Conservation (phyloP, 768 basidiomycete species). For the Leccinum disarticulatum region DNA sequence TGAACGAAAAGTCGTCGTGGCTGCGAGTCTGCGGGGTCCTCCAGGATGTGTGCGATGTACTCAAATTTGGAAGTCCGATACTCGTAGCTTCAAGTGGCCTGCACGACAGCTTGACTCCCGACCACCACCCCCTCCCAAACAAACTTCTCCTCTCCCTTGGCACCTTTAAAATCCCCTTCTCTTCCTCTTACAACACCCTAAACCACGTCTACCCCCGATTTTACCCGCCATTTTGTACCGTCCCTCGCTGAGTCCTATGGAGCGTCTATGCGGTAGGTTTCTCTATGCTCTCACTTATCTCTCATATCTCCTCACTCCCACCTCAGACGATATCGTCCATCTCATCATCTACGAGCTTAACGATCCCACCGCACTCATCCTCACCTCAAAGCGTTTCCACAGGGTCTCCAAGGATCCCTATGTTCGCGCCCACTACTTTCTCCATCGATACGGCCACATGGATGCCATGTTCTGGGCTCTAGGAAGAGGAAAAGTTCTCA, state of each 20-base stretch:
- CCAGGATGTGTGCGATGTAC: constrained; percentile 26
- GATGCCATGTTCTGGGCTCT: constrained; percentile 77
- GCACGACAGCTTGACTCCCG: constrained; percentile 34
- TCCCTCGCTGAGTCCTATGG: constrained; percentile 39
- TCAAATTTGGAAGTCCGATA: constrained; percentile 39
- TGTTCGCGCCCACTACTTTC: constrained; percentile 75
- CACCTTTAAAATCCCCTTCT: background rate
- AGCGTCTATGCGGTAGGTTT: constrained; percentile 65
- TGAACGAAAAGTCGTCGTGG: constrained; percentile 9
- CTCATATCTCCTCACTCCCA: constrained; percentile 11
- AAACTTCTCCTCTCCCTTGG: constrained; percentile 20
- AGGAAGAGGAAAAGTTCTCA: constrained; percentile 65
- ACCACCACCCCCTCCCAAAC: constrained; percentile 36
- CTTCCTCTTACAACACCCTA: background rate
- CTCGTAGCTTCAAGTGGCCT: constrained; percentile 28
- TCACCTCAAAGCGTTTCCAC: constrained; percentile 57
- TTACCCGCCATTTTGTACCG: background rate
- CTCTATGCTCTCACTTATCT: constrained; percentile 4
- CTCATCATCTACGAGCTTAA: constrained; percentile 70
- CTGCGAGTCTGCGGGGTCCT: constrained; percentile 33
- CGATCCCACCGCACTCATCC: constrained; percentile 60
- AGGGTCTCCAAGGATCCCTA: constrained; percentile 70
- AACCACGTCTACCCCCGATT: constrained; percentile 1
- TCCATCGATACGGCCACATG: constrained; percentile 65
- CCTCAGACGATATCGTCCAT: constrained; percentile 63